Percentiles rank a stretch among this genome's conserved stretches.
These are phyloP conservation scores for Penicillium hordei DNA, from an alignment of 2,329 filamentous ascomycete genomes.

Conservation along the genomic window DNA sequence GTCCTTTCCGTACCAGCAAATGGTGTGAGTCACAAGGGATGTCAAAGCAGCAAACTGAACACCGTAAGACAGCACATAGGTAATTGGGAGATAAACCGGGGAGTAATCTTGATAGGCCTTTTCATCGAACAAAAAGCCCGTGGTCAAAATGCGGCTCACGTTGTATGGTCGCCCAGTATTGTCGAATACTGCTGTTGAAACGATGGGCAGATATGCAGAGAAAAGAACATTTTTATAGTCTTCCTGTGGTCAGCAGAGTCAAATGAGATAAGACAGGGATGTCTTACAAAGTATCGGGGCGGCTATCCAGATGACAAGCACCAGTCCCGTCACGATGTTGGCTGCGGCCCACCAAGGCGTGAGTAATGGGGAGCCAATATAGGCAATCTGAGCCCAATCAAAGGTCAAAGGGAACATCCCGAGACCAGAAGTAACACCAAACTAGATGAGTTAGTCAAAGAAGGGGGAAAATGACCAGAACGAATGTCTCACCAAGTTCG, in stretches of 20 bases:
- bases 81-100: constrained; percentile 80
- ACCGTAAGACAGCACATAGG: constrained; percentile 82
- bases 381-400: constrained; percentile 86
- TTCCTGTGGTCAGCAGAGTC: constrained; percentile 22
- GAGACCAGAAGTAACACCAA: constrained; percentile 80
- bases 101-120: constrained; percentile 78
- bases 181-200: constrained; percentile 82
- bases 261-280: not conserved
- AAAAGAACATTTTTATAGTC: constrained; percentile 77
- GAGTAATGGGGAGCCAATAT: constrained; percentile 80
- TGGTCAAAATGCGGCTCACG: constrained; percentile 74
- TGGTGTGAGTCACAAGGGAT: constrained; percentile 75
- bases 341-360: constrained; percentile 85
- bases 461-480: not conserved
- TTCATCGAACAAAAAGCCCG: constrained; percentile 74
- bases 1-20: constrained; percentile 80
- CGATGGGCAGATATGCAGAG: constrained; percentile 81
- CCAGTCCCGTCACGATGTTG: constrained; percentile 77
- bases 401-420: constrained; percentile 84
- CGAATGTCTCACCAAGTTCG: constrained; percentile 61
- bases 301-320: constrained; percentile 81
- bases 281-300: constrained; percentile 68
- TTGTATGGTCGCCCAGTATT: constrained; percentile 79
- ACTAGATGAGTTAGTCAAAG: constrained; percentile 41
- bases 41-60: constrained; percentile 82